Percentiles rank a stretch among this genome's conserved stretches.
These are phyloP conservation scores for Ustilago tritici DNA, from an alignment of 1,284 basidiomycete species.

Conservation along the genomic window DNA sequence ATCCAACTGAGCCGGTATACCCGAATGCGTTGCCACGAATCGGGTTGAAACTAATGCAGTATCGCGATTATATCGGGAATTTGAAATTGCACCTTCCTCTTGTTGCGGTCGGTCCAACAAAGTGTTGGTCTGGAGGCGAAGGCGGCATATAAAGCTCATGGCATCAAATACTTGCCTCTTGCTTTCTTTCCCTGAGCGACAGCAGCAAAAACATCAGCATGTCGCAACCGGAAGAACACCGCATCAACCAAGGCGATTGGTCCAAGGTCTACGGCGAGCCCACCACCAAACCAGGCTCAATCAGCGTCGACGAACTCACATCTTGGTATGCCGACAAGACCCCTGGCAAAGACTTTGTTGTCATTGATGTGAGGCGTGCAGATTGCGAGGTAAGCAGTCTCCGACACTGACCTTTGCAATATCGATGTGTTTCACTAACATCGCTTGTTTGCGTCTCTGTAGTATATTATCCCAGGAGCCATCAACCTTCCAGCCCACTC, in stretches of 20 bases:
- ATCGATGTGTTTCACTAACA: neutral
- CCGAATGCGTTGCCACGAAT: conserved; percentile 12
- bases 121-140: neutral
- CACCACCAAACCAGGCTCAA: conserved; percentile 34
- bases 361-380: conserved; percentile 57
- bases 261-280: conserved; percentile 43
- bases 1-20: conserved; percentile 11
- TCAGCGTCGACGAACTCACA: conserved; percentile 48
- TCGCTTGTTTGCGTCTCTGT: neutral
- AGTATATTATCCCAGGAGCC: conserved; percentile 66
- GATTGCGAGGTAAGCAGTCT: conserved; percentile 52
- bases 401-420: neutral
- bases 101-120: neutral
- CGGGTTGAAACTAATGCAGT: neutral
- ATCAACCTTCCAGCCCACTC: conserved; percentile 70
- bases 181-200: neutral
- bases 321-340: conserved; percentile 35
- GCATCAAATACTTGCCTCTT: neutral
- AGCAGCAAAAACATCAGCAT: neutral
- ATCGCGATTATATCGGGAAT: conserved; percentile 22
- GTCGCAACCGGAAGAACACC: conserved; percentile 32
- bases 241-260: conserved; percentile 46
- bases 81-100: conserved; percentile 19
- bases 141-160: neutral
- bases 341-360: conserved; percentile 49